Evolutionary conservation across 169 alveolate species (phyloP).

Genomic region (Plasmodium gonderi): DNA sequence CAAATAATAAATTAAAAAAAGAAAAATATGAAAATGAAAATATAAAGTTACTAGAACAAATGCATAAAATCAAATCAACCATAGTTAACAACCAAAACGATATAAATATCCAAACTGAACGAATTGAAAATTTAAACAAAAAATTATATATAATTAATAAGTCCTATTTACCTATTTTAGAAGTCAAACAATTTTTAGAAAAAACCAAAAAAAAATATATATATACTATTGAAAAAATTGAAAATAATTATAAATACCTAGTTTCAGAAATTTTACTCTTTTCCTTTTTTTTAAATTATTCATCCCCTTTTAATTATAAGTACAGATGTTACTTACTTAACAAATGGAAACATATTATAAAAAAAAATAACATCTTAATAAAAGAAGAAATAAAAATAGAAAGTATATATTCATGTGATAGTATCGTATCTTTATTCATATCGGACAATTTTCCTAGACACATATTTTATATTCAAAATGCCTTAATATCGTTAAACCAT

Average conservation of each 20-base stretch:
- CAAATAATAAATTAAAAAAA: slow-evolving; percentile 26
- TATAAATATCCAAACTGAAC: slow-evolving; percentile 11
- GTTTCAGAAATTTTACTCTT: slow-evolving; percentile 57
- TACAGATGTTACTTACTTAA: slow-evolving; percentile 37
- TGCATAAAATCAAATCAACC: slow-evolving; percentile 12
- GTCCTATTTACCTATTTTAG: slow-evolving; percentile 39
- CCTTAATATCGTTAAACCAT: slow-evolving; percentile 63
- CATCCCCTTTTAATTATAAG: slow-evolving; percentile 51
- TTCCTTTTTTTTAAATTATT: slow-evolving; percentile 65
- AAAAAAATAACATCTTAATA: slow-evolving; percentile 43
- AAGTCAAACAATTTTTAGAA: slow-evolving; percentile 37
- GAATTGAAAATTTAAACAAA: slow-evolving; percentile 40
- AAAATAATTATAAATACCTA: slow-evolving; percentile 54
- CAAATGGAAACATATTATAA: slow-evolving; percentile 54
- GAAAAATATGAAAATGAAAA: slow-evolving; percentile 54
- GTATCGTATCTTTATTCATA: slow-evolving; percentile 42
- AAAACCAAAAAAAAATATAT: slow-evolving; percentile 49
- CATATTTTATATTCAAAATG: slow-evolving; percentile 70
- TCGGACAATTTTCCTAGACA: slow-evolving; percentile 73
- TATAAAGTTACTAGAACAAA: slow-evolving; percentile 20
- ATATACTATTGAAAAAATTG: slow-evolving; percentile 41
- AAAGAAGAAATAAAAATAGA: slow-evolving; percentile 48
- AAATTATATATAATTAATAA: slow-evolving; percentile 59
- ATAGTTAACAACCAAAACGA: slow-evolving; percentile 30
- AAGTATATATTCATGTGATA: slow-evolving; percentile 63